These are phyloP conservation scores for Euphorbia tirucalli DNA, from an alignment of 345 rosid species.

Conservation along the genomic window DNA sequence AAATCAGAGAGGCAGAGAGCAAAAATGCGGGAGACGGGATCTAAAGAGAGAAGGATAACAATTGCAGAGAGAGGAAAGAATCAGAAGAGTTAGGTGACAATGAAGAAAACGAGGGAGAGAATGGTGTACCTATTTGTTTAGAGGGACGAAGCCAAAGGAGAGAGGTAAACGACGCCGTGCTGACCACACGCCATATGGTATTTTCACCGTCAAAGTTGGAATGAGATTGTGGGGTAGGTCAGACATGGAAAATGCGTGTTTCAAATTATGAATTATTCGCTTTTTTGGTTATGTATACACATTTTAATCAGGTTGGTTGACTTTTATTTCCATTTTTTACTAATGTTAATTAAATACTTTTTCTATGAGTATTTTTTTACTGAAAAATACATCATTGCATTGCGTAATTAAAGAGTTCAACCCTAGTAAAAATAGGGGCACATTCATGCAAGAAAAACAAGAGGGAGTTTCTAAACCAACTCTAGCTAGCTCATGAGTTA, in stretches of 20 bases:
- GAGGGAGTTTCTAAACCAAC: no score
- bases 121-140: neutral
- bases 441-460: no score
- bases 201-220: constrained; percentile 5
- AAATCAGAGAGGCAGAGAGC: neutral
- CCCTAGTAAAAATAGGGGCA: no score
- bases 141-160: neutral
- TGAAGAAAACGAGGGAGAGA: constrained; percentile 8
- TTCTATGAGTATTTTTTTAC: no score
- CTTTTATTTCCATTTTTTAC: no score
- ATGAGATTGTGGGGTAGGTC: neutral
- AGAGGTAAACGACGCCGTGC: constrained; percentile 42
- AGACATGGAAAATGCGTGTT: constrained; percentile 12
- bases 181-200: constrained; percentile 35
- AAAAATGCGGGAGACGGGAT: no score
- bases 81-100: neutral
- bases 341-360: no score
- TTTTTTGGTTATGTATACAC: no score
- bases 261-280: neutral
- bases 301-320: no score
- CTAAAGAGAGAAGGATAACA: neutral
- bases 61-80: neutral
- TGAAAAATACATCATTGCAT: no score
- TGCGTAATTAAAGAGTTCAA: no score
- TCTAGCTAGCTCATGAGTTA: no score